Base-by-base conservation (phyloP, 805 yeast genomes). In the Priceomyces fermenticarens region DNA sequence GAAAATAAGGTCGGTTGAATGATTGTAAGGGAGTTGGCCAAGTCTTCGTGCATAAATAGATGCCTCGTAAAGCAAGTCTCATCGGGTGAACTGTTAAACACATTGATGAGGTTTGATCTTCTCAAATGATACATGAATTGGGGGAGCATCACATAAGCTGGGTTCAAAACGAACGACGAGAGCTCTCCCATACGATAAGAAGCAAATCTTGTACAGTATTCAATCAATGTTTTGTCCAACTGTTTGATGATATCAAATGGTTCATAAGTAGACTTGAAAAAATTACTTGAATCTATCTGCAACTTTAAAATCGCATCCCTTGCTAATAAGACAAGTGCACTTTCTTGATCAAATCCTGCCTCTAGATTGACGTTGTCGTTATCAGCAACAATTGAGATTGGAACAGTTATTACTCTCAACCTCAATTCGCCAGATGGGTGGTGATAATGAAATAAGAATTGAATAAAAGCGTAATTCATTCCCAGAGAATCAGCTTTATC, bases 71-170 rank as follows among this genome's bases (percentile, higher is more conserved):
- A 82, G 12, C 80, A 72, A 4, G 88, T 80, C 58, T 82, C 88
- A 62, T 82, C 88, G 0, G 88, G 88, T 1, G 87, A 81, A 49
- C 77, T 78, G 53, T 80, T 80, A 63, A 82, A 82, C 13, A 82
- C 80, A 50, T 79, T 81, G 29, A 82, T 67, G 52, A 83, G 80
- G 39, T 74, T 81, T 1, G 86, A 80, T 51, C 88, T 71, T 58
- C 87, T 68, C 55, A 82, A 69, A 56, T 82, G 83, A 58, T 77
- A 82, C 62, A 82, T 66, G 58, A 81, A 82, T 54, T 81, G 87
- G 6, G 88, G 88, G 43, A 79, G 73, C 52, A 80, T 58, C 23
- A 78, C 72, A 51, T 77, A 72, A 28, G 65, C 63, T 10, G 70
- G 63, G 3, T 80, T 65, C 16, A 83, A 61, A 38, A 75, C 56